These are phyloP conservation scores for Hypoxylon sp. DNA, from an alignment of 2,329 filamentous ascomycete genomes.

Conservation along the genomic window DNA sequence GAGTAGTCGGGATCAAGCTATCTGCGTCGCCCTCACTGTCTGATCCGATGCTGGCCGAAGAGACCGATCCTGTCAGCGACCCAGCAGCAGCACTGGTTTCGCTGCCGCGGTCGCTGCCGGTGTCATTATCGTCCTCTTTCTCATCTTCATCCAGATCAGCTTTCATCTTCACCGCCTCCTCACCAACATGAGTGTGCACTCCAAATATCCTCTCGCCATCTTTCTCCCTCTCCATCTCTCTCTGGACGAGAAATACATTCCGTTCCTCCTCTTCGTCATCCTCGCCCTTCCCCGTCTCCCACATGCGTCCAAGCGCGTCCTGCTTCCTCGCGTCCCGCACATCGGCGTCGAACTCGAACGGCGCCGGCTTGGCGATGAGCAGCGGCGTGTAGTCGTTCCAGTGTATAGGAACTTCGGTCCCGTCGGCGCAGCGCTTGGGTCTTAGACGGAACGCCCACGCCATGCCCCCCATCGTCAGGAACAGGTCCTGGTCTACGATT, in stretches of 20 bases:
- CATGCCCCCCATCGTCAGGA: conserved; percentile 51
- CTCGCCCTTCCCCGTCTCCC: conserved; percentile 47
- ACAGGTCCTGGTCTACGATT: conserved; percentile 53
- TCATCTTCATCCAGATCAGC: not conserved
- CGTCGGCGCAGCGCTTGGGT: conserved; percentile 43
- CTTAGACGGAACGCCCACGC: conserved; percentile 49
- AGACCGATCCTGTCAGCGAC: conserved; percentile 18
- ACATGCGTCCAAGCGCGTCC: conserved; percentile 47
- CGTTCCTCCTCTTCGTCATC: conserved; percentile 44
- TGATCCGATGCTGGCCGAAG: conserved; percentile 24
- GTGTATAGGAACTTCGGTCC: conserved; percentile 49
- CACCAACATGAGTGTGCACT: not conserved
- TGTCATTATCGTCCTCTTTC: conserved; percentile 21
- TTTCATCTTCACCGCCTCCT: too few species aligned
- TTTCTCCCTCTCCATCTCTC: conserved; percentile 15
- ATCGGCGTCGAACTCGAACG: conserved; percentile 51
- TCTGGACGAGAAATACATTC: conserved; percentile 12
- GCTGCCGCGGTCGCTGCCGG: conserved; percentile 29
- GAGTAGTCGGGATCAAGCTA: too few species aligned
- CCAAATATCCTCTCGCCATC: not conserved
- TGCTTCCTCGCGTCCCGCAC: conserved; percentile 43
- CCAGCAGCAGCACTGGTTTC: conserved; percentile 23
- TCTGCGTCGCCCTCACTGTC: conserved; percentile 28
- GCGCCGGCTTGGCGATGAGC: conserved; percentile 54
- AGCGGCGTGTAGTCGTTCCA: conserved; percentile 56